These are phyloP conservation scores for Panaeolus papilionaceus DNA, from an alignment of 768 basidiomycete genomes.

Conservation along the genomic window DNA sequence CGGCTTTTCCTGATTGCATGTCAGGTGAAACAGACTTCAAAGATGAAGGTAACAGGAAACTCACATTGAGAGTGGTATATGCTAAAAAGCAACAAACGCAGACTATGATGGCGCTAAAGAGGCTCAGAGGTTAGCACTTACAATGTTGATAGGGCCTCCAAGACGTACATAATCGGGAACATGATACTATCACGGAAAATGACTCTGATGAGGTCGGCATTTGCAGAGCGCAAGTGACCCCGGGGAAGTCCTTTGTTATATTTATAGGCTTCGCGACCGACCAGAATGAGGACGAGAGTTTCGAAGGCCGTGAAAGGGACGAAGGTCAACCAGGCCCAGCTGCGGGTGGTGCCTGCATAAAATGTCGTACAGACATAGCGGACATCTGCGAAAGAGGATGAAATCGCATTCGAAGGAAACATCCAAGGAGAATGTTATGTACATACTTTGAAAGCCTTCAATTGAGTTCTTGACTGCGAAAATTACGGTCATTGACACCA, in stretches of 20 bases:
- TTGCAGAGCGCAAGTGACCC: not conserved
- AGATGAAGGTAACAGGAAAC: not conserved
- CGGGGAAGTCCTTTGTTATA: not conserved
- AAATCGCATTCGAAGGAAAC: not conserved
- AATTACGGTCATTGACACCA: not conserved
- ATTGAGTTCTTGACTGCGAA: not conserved
- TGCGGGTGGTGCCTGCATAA: not conserved
- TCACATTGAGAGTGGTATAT: not conserved
- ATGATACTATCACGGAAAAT: not conserved
- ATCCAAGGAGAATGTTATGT: too few species aligned
- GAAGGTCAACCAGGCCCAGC: not conserved
- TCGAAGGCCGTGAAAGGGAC: not conserved
- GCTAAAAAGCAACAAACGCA: not conserved
- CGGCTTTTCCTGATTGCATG: not conserved
- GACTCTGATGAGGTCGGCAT: conserved; percentile 2
- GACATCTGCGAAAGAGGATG: not conserved
- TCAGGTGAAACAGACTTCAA: not conserved
- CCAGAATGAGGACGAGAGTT: not conserved
- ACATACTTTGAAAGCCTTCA: not conserved
- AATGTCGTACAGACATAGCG: conserved; percentile 11
- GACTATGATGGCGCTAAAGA: not conserved
- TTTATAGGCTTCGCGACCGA: not conserved
- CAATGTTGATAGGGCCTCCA: not conserved
- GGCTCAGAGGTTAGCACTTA: not conserved
- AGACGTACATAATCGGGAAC: not conserved